phyloP scores from a whole-genome alignment of 2,329 filamentous ascomycete species.

The Magnaporthiopsis incrustans region DNA sequence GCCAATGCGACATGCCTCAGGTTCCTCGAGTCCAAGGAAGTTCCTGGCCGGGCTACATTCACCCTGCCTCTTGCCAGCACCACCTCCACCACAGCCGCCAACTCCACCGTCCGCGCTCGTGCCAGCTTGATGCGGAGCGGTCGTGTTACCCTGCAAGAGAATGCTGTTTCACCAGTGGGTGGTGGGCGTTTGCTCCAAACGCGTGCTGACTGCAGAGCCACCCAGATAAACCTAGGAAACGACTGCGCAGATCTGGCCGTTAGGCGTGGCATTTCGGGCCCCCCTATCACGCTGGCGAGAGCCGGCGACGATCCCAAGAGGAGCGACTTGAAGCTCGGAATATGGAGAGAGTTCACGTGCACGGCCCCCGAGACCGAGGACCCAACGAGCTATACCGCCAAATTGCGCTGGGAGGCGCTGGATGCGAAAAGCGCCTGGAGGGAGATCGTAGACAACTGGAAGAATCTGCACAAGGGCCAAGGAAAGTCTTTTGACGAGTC shows the following conservation, averaged over 20 bases:
- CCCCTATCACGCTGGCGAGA: background rate
- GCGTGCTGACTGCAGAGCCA: slow-evolving; percentile 17
- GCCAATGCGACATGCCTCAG: slow-evolving; percentile 18
- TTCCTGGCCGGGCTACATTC: slow-evolving; percentile 16
- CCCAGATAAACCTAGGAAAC: slow-evolving; percentile 27
- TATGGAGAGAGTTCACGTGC: slow-evolving; percentile 20
- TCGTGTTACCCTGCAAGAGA: background rate
- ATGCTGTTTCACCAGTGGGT: background rate
- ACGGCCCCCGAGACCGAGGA: slow-evolving; percentile 7
- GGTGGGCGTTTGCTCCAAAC: background rate
- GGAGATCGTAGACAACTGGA: slow-evolving; percentile 18
- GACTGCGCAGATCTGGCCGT: slow-evolving; percentile 27
- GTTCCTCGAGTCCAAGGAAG: slow-evolving; percentile 10
- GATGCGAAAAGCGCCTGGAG: slow-evolving; percentile 19
- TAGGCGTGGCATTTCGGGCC: background rate
- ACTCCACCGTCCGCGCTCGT: background rate
- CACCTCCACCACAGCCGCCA: background rate
- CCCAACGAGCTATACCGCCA: slow-evolving; percentile 5
- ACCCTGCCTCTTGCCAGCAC: slow-evolving; percentile 12
- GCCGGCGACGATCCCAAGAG: background rate
- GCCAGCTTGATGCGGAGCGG: background rate
- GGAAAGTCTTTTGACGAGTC: slow-evolving; percentile 12
- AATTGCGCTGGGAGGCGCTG: slow-evolving; percentile 19
- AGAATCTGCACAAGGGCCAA: slow-evolving; percentile 8
- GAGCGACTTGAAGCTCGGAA: slow-evolving; percentile 10